Evolutionary conservation across 2,329 filamentous ascomycete genomes (phyloP), one percentile per base, ranked within the genome.

Genomic region (Fusarium sp.): DNA sequence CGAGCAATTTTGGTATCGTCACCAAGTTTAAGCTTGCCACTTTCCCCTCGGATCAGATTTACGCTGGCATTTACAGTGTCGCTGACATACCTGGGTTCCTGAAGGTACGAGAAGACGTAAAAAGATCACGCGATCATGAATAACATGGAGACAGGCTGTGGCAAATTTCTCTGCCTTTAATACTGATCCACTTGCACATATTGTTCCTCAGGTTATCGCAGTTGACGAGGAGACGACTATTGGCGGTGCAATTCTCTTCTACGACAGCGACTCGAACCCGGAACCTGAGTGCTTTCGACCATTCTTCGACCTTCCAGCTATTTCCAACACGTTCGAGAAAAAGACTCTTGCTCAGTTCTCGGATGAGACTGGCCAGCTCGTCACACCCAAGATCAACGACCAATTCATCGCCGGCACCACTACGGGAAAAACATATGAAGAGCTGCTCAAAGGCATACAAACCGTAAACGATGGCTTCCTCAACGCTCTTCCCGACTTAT

Each of bases 1-100:
- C 74, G 5, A 80, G 75, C 62, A 82, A 82, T 65, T 82, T 83
- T 44, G 82, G 80, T 20, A 78, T 83, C 22, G 81, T 83, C 22
- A 82, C 81, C 5, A 76, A 79, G 15, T 79, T 82, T 57, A 77
- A 77, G 15, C 74, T 80, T 15, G 63, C 69, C 39, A 74, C 75
- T 20, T 62, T 78, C 72, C 79, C 78, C 36, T 70, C 64, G 4
- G n/a, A 54, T 26, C 45, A 68, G 4, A 39, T 71, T 15, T 63
- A 74, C 9, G 72, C 70, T 35, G 72, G 72, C 10, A 28, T 74
- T 7, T 74, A 74, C 42, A 68, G 54, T 26, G 66, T 60, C 13
- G 6, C 67, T 4, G 63, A 73, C 14, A 65, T 74, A 9, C 58
- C 58, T 8, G 59, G 57, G 1, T 67, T 68, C 9, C 11, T 74